Evolutionary conservation across 768 basidiomycete species (phyloP).

Genomic region (Phanerochaete sordida): DNA sequence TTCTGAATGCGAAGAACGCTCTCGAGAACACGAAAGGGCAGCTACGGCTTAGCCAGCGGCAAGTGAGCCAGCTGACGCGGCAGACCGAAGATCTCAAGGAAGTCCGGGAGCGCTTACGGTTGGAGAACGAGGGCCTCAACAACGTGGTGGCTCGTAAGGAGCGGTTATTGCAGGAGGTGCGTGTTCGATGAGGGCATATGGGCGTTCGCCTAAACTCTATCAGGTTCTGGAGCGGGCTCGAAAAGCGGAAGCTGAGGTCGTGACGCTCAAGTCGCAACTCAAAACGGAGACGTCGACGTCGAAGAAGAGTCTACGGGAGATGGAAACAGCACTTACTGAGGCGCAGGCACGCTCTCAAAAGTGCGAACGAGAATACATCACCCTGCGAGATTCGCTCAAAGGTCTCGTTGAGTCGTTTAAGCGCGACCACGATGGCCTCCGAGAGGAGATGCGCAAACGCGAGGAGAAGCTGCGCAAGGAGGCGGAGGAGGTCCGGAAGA

Average conservation of each 20-base stretch:
- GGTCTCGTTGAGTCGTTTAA: slow-evolving; percentile 72
- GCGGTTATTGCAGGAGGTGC: slow-evolving; percentile 78
- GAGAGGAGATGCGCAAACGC: slow-evolving; percentile 69
- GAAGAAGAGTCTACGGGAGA: slow-evolving; percentile 76
- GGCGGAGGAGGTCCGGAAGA: slow-evolving; percentile 63
- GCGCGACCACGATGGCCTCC: slow-evolving; percentile 63
- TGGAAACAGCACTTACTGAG: slow-evolving; percentile 72
- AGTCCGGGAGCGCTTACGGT: slow-evolving; percentile 71
- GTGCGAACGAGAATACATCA: slow-evolving; percentile 79
- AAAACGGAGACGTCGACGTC: slow-evolving; percentile 69
- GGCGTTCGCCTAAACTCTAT: neutral
- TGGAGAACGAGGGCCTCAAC: slow-evolving; percentile 87
- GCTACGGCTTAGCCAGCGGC: slow-evolving; percentile 74
- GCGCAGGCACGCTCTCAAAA: slow-evolving; percentile 76
- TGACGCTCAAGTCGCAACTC: slow-evolving; percentile 63
- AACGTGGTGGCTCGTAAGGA: slow-evolving; percentile 89
- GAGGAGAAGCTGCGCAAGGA: slow-evolving; percentile 70
- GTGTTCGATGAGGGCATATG: slow-evolving; percentile 10
- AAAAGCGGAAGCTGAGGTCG: slow-evolving; percentile 78
- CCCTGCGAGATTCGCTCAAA: slow-evolving; percentile 73
- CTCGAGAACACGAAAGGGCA: slow-evolving; percentile 86
- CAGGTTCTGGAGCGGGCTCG: slow-evolving; percentile 72
- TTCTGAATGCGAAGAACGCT: slow-evolving; percentile 72
- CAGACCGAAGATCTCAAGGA: slow-evolving; percentile 90
- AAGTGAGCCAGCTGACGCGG: slow-evolving; percentile 78